Conservation (phyloP, 345 rosid genomes). For the rapeseed (Brassica napus) region DNA sequence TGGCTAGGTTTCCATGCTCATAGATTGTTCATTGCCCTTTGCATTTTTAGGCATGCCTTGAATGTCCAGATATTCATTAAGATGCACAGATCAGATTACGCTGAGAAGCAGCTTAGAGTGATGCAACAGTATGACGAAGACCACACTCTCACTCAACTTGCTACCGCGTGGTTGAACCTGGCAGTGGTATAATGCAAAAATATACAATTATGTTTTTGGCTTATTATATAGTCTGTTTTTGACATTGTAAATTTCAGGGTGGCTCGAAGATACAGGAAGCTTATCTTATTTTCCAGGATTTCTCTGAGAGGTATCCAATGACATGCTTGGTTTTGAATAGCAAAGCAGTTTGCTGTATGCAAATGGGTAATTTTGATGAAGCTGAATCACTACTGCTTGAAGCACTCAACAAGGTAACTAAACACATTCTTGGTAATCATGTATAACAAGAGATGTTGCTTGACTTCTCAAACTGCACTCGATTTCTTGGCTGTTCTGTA, state of each 20-base stretch:
- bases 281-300: constrained; percentile 93
- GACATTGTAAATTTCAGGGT: constrained; percentile 50
- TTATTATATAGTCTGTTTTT: not conserved
- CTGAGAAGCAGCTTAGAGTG: constrained; percentile 81
- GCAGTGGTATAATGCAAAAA: constrained; percentile 63
- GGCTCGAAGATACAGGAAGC: constrained; percentile 98
- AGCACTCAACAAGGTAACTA: constrained; percentile 87
- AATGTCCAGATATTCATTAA: constrained; percentile 91
- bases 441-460: not conserved
- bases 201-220: not conserved
- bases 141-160: constrained; percentile 94
- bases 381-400: constrained; percentile 92
- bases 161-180: constrained; percentile 89
- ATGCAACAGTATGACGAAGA: constrained; percentile 98
- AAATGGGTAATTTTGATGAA: constrained; percentile 95
- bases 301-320: constrained; percentile 92
- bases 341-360: constrained; percentile 95
- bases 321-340: constrained; percentile 88
- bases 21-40: not conserved
- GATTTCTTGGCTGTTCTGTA: not conserved
- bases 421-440: not conserved
- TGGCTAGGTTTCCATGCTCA: constrained; percentile 4
- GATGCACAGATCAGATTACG: constrained; percentile 92
- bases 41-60: constrained; percentile 73
- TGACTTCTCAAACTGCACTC: not conserved